phyloP scores from a whole-genome alignment of 192 early-diverging fungal genomes.

The Gonapodya sp. region DNA sequence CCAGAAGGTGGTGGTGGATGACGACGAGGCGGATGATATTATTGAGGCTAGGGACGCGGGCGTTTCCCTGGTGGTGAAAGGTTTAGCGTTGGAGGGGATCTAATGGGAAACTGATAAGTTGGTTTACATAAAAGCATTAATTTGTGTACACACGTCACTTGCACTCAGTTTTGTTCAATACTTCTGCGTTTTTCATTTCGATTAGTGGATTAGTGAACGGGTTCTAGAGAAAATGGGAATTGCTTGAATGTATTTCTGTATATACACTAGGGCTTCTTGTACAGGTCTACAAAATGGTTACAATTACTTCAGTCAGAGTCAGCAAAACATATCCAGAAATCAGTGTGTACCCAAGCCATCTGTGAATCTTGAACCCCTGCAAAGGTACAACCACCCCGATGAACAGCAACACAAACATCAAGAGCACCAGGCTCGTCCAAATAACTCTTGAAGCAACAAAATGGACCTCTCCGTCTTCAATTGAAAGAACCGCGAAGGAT shows the following conservation, averaged over 20 bases:
- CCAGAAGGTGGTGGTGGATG: neutral
- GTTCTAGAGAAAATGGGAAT: too few species aligned
- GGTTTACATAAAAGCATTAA: too few species aligned
- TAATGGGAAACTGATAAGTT: too few species aligned
- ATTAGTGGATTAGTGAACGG: too few species aligned
- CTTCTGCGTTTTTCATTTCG: too few species aligned
- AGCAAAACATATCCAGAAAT: neutral
- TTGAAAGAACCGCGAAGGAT: neutral
- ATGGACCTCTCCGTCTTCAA: neutral
- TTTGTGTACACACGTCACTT: too few species aligned
- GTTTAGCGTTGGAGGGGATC: neutral
- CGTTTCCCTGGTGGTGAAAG: neutral
- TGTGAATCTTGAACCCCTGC: neutral
- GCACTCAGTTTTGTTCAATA: too few species aligned
- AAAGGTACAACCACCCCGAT: neutral
- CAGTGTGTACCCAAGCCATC: neutral
- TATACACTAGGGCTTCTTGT: too few species aligned
- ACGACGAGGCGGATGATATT: neutral
- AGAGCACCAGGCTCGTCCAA: neutral
- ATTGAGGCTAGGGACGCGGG: neutral
- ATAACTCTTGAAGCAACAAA: neutral
- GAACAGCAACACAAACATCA: neutral
- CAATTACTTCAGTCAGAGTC: neutral
- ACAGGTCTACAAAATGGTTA: too few species aligned
- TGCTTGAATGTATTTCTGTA: too few species aligned